Percentiles rank a stretch among this genome's conserved stretches.
Conservation (phyloP, 805 yeast species). For the Zygosaccharomyces bailii region DNA sequence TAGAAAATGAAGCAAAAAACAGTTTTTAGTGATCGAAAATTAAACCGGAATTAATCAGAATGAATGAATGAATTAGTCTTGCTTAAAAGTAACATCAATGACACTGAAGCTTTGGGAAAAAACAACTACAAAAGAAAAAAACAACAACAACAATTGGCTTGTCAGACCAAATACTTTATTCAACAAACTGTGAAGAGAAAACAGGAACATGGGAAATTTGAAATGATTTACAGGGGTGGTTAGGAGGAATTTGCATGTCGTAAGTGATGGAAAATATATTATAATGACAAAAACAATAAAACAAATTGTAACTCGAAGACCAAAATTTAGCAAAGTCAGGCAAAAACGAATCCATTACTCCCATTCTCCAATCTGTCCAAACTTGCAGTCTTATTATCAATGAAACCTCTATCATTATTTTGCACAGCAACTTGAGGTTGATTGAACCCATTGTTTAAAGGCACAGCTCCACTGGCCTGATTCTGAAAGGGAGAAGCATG, state of each 20-base stretch:
- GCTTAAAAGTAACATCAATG: slow-evolving; percentile 5
- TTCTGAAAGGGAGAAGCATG: neutral
- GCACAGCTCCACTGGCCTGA: slow-evolving; percentile 1
- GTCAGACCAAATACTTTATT: neutral
- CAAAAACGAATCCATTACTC: slow-evolving; percentile 25
- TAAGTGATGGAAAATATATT: slow-evolving; percentile 2
- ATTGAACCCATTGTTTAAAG: slow-evolving; percentile 3
- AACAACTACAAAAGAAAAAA: slow-evolving; percentile 2
- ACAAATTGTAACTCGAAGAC: slow-evolving; percentile 6
- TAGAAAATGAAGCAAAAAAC: slow-evolving; percentile 17
- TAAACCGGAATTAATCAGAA: neutral
- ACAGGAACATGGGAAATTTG: neutral
- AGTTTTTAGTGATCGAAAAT: slow-evolving; percentile 19
- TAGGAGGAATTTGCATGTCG: slow-evolving; percentile 1
- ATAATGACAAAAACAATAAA: slow-evolving; percentile 3
- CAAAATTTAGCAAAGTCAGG: slow-evolving; percentile 13
- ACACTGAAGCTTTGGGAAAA: slow-evolving; percentile 1
- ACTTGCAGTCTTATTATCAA: slow-evolving; percentile 13
- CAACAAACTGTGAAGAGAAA: neutral
- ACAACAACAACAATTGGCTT: slow-evolving; percentile 3
- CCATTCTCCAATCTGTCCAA: slow-evolving; percentile 27
- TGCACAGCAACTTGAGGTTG: slow-evolving; percentile 13
- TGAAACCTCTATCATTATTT: slow-evolving; percentile 12
- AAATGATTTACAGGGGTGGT: slow-evolving; percentile 5
- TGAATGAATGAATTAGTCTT: neutral